Evolutionary conservation across 1,284 basidiomycete genomes (phyloP), one percentile per base, ranked within the genome.

Genomic region (Papiliotrema flavescens): DNA sequence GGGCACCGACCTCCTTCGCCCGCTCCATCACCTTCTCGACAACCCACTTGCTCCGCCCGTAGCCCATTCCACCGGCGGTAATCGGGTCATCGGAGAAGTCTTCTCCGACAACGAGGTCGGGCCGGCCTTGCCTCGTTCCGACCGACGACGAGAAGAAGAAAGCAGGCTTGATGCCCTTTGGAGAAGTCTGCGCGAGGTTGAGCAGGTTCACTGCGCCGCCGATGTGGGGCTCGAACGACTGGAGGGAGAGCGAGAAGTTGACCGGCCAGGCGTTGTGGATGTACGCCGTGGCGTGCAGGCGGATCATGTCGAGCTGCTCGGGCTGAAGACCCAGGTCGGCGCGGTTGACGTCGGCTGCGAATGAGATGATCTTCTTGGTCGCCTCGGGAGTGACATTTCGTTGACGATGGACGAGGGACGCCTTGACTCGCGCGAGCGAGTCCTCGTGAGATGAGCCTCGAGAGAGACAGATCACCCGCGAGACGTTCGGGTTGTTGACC

Each of bases 131-230:
- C 19, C 61, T 48, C 6, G 73, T 75, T 26, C 81, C 80, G 49
- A 84, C 77, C 6, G 81, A 82, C 2, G 82, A 84, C n/a, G 80
- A 80, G 65, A 85, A 84, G 74, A 79, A 80, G 68, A 84, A 84
- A 1, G 70, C 65, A 11, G 76, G 78, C 24, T 60, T 66, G n/a
- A 62, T 47, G 0, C 60, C 39, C 20, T 69, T 71, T 1, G 77
- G 75, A 2, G 80, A 81, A 24, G 75, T 63, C 11, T 82, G 76
- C 17, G 78, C 78, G 17, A 84, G 76, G 51, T 81, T 81, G 60
- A 85, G 77, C n/a, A 84, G 73, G 69, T 83, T 80, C 40, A 80
- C 72, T 0, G 78, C 80, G 0, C 83, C 82, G 0, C 78, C 76
- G 48, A 85, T 71, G 59, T 84, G 82, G 8, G 74, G 70, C 54